Evolutionary conservation across 2,329 filamentous ascomycete genomes (phyloP).

Genomic region (Emergomyces pasteurianus): DNA sequence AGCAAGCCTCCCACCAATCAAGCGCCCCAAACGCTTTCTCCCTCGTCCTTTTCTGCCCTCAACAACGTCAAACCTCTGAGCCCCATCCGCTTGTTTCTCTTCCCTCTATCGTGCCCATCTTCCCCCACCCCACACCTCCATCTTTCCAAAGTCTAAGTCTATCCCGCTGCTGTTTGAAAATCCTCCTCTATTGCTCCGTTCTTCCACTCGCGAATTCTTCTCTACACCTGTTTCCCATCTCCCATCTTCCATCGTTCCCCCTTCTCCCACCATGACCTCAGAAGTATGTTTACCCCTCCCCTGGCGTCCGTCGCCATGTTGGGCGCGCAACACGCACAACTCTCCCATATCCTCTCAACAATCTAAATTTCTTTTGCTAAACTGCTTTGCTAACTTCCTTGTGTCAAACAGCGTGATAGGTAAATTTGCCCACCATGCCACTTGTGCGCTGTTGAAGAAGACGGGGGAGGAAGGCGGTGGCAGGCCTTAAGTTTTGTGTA

Average conservation of each 20-base stretch:
- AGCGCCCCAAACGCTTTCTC: not conserved
- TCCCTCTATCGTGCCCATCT: not conserved
- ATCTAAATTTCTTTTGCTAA: slow-evolving; percentile 25
- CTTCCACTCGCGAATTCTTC: not conserved
- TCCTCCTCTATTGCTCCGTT: not conserved
- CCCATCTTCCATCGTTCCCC: not conserved
- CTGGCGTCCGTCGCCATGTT: slow-evolving; percentile 16
- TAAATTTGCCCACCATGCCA: slow-evolving; percentile 33
- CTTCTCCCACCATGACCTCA: slow-evolving; percentile 44
- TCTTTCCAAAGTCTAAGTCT: not conserved
- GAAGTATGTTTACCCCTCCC: slow-evolving; percentile 41
- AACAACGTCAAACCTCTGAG: not conserved
- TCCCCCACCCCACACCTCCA: not conserved
- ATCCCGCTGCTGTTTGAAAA: not conserved
- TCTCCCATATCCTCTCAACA: slow-evolving; percentile 5
- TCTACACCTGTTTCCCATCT: not conserved
- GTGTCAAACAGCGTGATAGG: slow-evolving; percentile 53
- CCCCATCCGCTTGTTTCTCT: not conserved
- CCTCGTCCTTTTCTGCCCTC: not conserved
- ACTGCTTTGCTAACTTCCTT: slow-evolving; percentile 19
- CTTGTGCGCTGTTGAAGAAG: slow-evolving; percentile 4
- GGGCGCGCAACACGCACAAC: slow-evolving; percentile 17
- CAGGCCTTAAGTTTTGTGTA: slow-evolving; percentile 1
- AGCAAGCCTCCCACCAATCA: not conserved
- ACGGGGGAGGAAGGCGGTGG: not conserved